Percentiles rank a stretch among this genome's conserved stretches.
phyloP scores from a whole-genome alignment of 345 rosid genomes.

The Microthlaspi erraticum region DNA sequence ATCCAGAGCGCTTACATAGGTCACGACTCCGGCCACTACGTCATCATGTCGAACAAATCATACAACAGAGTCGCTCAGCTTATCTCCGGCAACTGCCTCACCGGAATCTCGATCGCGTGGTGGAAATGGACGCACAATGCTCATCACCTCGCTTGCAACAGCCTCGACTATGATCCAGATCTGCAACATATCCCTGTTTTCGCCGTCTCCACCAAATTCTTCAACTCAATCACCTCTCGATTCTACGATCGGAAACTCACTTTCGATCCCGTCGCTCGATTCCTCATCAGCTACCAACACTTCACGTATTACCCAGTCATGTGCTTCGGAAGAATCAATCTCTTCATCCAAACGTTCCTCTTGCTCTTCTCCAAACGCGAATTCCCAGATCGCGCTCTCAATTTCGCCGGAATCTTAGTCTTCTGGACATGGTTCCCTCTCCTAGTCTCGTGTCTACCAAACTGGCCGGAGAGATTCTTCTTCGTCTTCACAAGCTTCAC shows the following conservation, averaged over 20 bases:
- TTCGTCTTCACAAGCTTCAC: constrained; percentile 73
- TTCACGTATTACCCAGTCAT: constrained; percentile 88
- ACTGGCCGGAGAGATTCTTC: constrained; percentile 73
- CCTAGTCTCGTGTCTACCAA: constrained; percentile 74
- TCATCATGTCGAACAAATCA: constrained; percentile 59
- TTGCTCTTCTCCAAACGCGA: constrained; percentile 62
- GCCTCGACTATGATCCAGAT: constrained; percentile 94
- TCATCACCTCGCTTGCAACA: constrained; percentile 91
- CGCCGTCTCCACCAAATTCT: constrained; percentile 75
- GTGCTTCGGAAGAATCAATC: constrained; percentile 79
- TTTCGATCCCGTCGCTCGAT: constrained; percentile 72
- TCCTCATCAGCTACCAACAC: constrained; percentile 83
- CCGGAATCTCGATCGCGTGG: constrained; percentile 98
- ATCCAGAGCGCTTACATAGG: constrained; percentile 85
- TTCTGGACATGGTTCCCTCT: constrained; percentile 98
- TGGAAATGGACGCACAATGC: constrained; percentile 99
- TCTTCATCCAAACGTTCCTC: constrained; percentile 74
- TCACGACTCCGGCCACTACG: constrained; percentile 94
- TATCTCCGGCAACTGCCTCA: constrained; percentile 79
- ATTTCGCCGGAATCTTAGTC: constrained; percentile 66
- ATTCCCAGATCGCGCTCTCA: constrained; percentile 71
- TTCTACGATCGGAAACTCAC: constrained; percentile 70
- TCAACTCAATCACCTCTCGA: constrained; percentile 59
- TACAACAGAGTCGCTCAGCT: constrained; percentile 71
- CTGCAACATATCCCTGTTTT: constrained; percentile 94